phyloP scores from a whole-genome alignment of 805 yeast genomes.

The Wickerhamiella dianesei region DNA sequence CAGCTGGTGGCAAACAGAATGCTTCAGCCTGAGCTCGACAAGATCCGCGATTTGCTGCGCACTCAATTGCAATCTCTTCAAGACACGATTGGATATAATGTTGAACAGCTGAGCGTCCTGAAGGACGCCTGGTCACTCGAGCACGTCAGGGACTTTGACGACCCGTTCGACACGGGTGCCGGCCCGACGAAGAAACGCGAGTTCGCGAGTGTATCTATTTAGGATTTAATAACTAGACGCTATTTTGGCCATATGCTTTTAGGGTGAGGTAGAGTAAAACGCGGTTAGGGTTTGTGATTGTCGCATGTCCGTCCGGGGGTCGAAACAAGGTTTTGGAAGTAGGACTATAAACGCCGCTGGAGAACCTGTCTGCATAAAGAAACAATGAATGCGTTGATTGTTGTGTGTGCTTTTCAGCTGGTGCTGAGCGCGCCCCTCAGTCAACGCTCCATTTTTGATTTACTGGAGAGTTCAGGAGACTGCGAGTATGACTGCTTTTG shows the following conservation, averaged over 20 bases:
- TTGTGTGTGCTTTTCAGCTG: no score
- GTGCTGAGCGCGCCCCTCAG: background rate
- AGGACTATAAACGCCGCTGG: no score
- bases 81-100: slow-evolving; percentile 63
- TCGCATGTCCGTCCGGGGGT: no score
- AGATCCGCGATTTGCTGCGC: slow-evolving; percentile 52
- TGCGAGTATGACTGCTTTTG: background rate
- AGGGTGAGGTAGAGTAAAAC: background rate
- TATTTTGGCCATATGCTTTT: no score
- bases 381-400: no score
- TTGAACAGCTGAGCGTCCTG: slow-evolving; percentile 65
- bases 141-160: slow-evolving; percentile 63
- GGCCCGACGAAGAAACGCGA: slow-evolving; percentile 52
- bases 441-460: background rate
- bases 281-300: no score
- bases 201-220: slow-evolving; percentile 32
- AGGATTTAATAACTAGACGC: background rate
- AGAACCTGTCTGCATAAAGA: no score
- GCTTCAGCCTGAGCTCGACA: slow-evolving; percentile 42
- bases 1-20: slow-evolving; percentile 46
- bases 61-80: slow-evolving; percentile 37
- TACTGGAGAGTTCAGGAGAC: background rate
- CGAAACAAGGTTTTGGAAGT: no score
- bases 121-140: slow-evolving; percentile 65
- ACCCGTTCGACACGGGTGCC: slow-evolving; percentile 43